A percentile compares a stretch with the other conserved stretches of the same genome.
Evolutionary conservation across 2,329 filamentous ascomycete species (phyloP).

Genomic region (Eurotiales sp.): DNA sequence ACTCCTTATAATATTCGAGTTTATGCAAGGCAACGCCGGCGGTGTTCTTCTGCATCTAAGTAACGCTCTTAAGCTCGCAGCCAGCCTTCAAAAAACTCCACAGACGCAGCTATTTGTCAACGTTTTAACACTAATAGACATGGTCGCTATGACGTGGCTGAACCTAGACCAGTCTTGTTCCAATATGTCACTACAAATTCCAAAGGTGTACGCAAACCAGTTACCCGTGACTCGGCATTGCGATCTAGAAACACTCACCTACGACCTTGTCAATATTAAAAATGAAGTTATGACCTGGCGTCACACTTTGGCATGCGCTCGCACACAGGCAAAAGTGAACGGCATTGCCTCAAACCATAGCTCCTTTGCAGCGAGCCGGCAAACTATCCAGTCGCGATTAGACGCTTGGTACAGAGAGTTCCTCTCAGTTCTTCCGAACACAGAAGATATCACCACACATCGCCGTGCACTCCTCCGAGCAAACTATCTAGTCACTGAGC

Average conservation of each 20-base stretch:
- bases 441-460: neutral
- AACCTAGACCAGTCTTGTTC: neutral
- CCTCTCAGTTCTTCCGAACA: neutral
- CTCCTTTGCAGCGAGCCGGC: neutral
- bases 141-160: neutral
- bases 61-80: neutral
- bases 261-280: neutral
- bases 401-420: neutral
- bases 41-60: neutral
- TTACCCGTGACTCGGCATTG: neutral
- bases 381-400: neutral
- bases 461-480: neutral
- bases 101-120: neutral
- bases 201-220: neutral
- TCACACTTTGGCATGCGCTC: neutral
- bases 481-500: neutral
- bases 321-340: neutral
- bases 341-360: neutral
- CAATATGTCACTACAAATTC: neutral
- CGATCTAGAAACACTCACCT: neutral
- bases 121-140: neutral
- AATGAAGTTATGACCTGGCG: neutral
- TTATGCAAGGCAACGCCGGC: constrained; percentile 3
- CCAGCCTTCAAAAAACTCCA: neutral
- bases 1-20: constrained; percentile 2